Conservation (phyloP, 1,284 basidiomycete species). For the Trametes versicolor region DNA sequence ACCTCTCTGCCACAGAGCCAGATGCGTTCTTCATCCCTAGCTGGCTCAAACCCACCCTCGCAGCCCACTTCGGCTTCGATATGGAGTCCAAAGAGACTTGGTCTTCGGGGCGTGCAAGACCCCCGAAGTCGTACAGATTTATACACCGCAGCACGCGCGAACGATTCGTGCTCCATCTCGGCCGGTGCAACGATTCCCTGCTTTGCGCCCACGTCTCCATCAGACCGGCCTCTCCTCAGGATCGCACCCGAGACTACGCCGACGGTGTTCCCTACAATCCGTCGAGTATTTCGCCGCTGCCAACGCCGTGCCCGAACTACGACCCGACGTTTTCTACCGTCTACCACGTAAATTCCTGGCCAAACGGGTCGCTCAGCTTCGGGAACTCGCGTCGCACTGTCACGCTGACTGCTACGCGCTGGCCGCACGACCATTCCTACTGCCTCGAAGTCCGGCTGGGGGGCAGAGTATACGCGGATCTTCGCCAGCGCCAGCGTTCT, state of each 20-base stretch:
- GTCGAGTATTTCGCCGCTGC: not conserved
- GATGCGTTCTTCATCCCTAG: constrained; percentile 1
- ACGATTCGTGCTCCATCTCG: not conserved
- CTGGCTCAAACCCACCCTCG: not conserved
- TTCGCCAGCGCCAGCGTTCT: not conserved
- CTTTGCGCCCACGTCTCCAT: constrained; percentile 1
- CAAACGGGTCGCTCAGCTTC: constrained; percentile 3
- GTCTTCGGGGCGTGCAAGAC: not conserved
- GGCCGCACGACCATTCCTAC: constrained; percentile 6
- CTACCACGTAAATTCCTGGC: constrained; percentile 1
- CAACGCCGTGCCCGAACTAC: not conserved
- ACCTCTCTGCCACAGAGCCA: not conserved
- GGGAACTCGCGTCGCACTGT: not conserved
- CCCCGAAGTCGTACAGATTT: not conserved
- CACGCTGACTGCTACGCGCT: constrained; percentile 5
- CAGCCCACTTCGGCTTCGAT: not conserved
- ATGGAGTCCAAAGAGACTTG: not conserved
- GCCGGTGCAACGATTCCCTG: not conserved
- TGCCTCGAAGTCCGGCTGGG: constrained; percentile 7
- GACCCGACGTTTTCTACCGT: not conserved
- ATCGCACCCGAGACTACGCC: not conserved
- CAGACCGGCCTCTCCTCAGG: not conserved
- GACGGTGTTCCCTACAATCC: not conserved
- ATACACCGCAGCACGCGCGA: not conserved
- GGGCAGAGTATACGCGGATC: not conserved